phyloP scores from a whole-genome alignment of 129 eudicot species.

The Sambucus nigra region DNA sequence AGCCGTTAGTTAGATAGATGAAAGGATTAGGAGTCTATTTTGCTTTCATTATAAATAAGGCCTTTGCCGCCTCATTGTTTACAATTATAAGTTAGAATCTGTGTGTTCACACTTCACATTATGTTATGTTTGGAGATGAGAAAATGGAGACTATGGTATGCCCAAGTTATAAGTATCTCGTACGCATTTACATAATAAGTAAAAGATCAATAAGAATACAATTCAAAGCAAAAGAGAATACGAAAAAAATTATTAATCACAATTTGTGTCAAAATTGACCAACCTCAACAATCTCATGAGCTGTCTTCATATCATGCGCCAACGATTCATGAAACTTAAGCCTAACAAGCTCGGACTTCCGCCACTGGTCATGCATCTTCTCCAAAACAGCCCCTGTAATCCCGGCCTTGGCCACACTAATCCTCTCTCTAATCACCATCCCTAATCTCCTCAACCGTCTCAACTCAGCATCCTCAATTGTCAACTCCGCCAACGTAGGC shows the following conservation, averaged over 20 bases:
- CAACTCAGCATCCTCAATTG: constrained; percentile 74
- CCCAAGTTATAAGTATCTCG: too few species aligned
- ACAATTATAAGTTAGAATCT: too few species aligned
- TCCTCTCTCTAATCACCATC: constrained; percentile 62
- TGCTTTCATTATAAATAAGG: too few species aligned
- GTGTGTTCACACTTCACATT: too few species aligned
- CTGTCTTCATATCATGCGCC: constrained; percentile 92
- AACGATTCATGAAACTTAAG: constrained; percentile 79
- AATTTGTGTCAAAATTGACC: constrained; percentile 13
- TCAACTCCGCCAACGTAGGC: constrained; percentile 79
- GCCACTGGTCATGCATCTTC: constrained; percentile 84
- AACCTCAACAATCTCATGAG: constrained; percentile 96
- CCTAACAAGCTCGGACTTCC: constrained; percentile 78
- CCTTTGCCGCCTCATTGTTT: too few species aligned
- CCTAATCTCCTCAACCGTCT: constrained; percentile 85
- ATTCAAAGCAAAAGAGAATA: background rate
- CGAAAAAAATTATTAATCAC: background rate
- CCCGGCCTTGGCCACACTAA: constrained; percentile 79
- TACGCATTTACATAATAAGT: too few species aligned
- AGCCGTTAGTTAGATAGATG: too few species aligned
- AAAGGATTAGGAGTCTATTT: too few species aligned
- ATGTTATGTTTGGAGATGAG: too few species aligned
- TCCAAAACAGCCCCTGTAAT: constrained; percentile 56
- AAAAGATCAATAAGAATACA: background rate
- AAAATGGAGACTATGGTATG: too few species aligned